Conservation (phyloP, 1,284 basidiomycete species). For the Cystobasidium sp. region DNA sequence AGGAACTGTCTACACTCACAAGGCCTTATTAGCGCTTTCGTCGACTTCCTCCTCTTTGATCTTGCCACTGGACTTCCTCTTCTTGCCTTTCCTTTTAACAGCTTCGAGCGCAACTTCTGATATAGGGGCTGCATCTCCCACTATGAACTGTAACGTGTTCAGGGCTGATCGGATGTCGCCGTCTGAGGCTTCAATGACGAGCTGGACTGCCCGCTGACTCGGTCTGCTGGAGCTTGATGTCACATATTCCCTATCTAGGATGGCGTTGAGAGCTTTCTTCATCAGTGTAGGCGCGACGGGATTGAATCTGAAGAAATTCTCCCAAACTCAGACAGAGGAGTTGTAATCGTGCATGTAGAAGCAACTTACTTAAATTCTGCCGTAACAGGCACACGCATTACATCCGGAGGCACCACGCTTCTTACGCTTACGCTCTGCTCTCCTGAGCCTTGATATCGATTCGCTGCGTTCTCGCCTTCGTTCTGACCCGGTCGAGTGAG, state of each 20-base stretch:
- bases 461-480: constrained; percentile 62
- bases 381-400: constrained; percentile 27
- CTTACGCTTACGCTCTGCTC: constrained; percentile 54
- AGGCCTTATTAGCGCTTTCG: constrained; percentile 54
- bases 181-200: constrained; percentile 75
- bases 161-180: constrained; percentile 92
- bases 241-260: constrained; percentile 62
- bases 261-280: constrained; percentile 72
- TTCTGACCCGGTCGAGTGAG: constrained; percentile 60
- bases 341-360: not conserved
- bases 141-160: constrained; percentile 83
- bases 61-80: constrained; percentile 55
- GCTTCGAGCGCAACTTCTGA: constrained; percentile 52
- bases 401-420: constrained; percentile 34
- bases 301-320: constrained; percentile 69
- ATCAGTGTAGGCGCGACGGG: constrained; percentile 86
- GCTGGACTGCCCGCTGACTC: constrained; percentile 69
- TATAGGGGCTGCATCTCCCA: constrained; percentile 50
- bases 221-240: constrained; percentile 60
- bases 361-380: constrained; percentile 40
- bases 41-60: constrained; percentile 56
- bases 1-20: constrained; percentile 55
- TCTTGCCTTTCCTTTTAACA: constrained; percentile 48
- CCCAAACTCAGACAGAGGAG: not conserved
- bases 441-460: constrained; percentile 60